phyloP scores from a whole-genome alignment of 176 grass and related monocot species.

The Bolboschoenus planiculmis region DNA sequence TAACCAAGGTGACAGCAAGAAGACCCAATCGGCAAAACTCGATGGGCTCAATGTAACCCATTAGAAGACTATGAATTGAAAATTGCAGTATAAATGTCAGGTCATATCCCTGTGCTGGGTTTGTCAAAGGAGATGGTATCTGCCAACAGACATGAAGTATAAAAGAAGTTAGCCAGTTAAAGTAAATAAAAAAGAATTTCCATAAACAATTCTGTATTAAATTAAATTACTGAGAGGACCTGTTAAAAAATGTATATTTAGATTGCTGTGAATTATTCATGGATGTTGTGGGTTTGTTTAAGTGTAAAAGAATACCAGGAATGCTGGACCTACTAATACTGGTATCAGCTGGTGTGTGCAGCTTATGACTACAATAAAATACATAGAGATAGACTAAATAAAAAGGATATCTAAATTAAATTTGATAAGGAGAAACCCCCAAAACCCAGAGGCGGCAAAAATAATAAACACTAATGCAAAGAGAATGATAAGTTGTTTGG shows the following conservation, averaged over 20 bases:
- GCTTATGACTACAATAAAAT: not conserved
- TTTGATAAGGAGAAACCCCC: not conserved
- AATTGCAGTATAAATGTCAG: slow-evolving; percentile 65
- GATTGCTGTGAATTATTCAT: not conserved
- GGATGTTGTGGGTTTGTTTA: not conserved
- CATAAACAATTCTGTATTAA: not conserved
- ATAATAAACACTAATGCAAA: not conserved
- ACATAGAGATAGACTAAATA: not conserved
- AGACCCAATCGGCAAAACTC: slow-evolving; percentile 82
- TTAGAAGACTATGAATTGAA: slow-evolving; percentile 71
- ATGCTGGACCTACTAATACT: not conserved
- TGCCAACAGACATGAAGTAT: slow-evolving; percentile 25
- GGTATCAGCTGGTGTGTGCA: not conserved
- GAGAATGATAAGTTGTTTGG: not conserved
- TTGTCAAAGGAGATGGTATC: slow-evolving; percentile 30
- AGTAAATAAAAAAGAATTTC: not conserved
- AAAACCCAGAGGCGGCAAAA: not conserved
- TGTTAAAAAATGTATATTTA: not conserved
- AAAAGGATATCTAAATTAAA: not conserved
- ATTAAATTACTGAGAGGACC: not conserved
- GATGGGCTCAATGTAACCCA: slow-evolving; percentile 68
- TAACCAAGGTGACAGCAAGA: slow-evolving; percentile 75
- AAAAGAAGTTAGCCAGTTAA: not conserved
- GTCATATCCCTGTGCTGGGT: slow-evolving; percentile 50
- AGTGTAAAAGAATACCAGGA: not conserved